Evolutionary conservation across 1,139 yeast species (phyloP).

Genomic region (Pichia sp.): DNA sequence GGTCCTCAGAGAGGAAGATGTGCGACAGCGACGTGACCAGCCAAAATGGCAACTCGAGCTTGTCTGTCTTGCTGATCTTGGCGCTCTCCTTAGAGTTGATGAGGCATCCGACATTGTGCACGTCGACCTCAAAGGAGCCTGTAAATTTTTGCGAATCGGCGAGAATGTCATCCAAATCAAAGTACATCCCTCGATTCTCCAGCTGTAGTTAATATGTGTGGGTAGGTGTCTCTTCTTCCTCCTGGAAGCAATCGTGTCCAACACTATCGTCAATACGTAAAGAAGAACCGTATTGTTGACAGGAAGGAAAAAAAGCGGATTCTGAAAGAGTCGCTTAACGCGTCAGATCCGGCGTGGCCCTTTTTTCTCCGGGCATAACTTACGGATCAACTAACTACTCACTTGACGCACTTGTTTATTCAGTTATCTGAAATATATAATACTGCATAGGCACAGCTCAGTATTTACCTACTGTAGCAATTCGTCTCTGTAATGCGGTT

Average conservation of each 20-base stretch:
- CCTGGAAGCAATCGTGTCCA: too few species aligned
- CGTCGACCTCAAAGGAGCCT: conserved; percentile 34
- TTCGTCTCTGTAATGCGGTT: conserved; percentile 89
- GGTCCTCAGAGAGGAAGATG: conserved; percentile 36
- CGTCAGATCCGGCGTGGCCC: too few species aligned
- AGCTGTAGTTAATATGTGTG: background rate
- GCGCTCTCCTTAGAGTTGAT: conserved; percentile 74
- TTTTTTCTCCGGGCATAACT: too few species aligned
- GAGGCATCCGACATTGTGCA: conserved; percentile 84
- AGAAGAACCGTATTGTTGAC: too few species aligned
- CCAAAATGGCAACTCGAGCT: conserved; percentile 85
- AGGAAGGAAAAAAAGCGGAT: too few species aligned
- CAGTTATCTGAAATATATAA: too few species aligned
- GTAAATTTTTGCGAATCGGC: conserved; percentile 48
- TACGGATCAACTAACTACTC: too few species aligned
- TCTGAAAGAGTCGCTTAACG: too few species aligned
- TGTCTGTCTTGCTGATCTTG: conserved; percentile 51
- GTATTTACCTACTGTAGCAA: conserved; percentile 58
- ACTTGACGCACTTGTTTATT: too few species aligned
- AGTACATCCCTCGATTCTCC: background rate
- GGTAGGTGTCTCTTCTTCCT: too few species aligned
- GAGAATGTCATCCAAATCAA: conserved; percentile 79
- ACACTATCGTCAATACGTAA: too few species aligned
- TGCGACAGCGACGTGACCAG: conserved; percentile 71
- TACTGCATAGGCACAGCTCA: too few species aligned